Percentiles rank a stretch among this genome's conserved stretches.
These are phyloP conservation scores for Babesia microti DNA, from an alignment of 169 alveolate species.

Conservation along the genomic window DNA sequence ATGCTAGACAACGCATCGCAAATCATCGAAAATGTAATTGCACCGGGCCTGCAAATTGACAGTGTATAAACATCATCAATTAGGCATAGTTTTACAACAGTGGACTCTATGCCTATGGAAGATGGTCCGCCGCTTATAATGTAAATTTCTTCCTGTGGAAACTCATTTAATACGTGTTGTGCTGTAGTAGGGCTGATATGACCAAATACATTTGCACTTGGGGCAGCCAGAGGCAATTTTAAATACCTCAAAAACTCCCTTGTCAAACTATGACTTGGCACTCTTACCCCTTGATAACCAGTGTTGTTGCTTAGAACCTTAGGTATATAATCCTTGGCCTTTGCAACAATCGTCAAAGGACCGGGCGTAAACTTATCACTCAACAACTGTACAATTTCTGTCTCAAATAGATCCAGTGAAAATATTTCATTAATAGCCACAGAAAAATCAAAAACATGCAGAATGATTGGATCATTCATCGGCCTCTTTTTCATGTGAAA, in stretches of 20 bases:
- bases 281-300: conserved; percentile 76
- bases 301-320: conserved; percentile 75
- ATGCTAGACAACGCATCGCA: conserved; percentile 26
- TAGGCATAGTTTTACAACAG: conserved; percentile 75
- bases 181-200: conserved; percentile 92
- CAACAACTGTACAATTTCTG: conserved; percentile 50
- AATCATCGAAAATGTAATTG: neutral
- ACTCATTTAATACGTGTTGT: conserved; percentile 83
- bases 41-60: conserved; percentile 9
- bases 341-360: conserved; percentile 81
- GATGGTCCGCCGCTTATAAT: conserved; percentile 85
- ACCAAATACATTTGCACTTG: conserved; percentile 89
- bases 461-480: conserved; percentile 85
- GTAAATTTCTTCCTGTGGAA: conserved; percentile 67
- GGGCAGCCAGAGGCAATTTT: conserved; percentile 88
- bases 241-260: conserved; percentile 58
- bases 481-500: conserved; percentile 86
- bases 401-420: conserved; percentile 51
- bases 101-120: conserved; percentile 85
- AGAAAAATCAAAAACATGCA: conserved; percentile 73
- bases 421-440: conserved; percentile 66
- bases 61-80: conserved; percentile 1
- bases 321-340: conserved; percentile 64
- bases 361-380: conserved; percentile 86
- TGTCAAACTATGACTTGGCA: conserved; percentile 78